Conservation (phyloP, 225 moss, liverwort and hornwort genomes). For the Marchantia polymorpha region DNA sequence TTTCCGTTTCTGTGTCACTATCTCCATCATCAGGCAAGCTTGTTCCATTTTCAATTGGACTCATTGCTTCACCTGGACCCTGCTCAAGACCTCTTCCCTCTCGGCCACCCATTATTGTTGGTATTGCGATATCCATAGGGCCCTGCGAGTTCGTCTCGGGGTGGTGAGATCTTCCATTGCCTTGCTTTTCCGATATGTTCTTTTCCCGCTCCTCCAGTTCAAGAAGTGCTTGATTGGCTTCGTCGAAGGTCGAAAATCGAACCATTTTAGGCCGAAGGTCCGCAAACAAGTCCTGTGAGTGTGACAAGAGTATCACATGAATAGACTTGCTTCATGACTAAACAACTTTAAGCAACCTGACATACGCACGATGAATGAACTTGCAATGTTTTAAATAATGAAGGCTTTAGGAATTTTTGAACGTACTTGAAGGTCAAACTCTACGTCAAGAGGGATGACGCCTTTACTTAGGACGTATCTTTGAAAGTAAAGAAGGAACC, state of each 20-base stretch:
- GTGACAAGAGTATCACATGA: neutral
- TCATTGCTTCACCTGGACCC: conserved; percentile 45
- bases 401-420: neutral
- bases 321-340: too few relatives aligned
- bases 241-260: conserved; percentile 81
- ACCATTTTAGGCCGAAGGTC: conserved; percentile 95
- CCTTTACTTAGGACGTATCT: conserved; percentile 98
- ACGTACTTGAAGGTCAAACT: conserved; percentile 89
- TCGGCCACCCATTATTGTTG: conserved; percentile 51
- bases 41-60: conserved; percentile 57
- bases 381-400: too few relatives aligned
- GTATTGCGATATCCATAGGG: conserved; percentile 41
- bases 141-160: conserved; percentile 30
- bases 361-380: too few relatives aligned
- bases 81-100: conserved; percentile 52
- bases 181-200: conserved; percentile 65
- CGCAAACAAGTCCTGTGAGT: conserved; percentile 77
- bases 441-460: conserved; percentile 94
- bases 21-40: conserved; percentile 73
- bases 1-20: conserved; percentile 92
- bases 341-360: too few relatives aligned
- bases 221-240: conserved; percentile 86
- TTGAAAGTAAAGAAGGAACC: conserved; percentile 89
- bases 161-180: conserved; percentile 45
- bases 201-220: conserved; percentile 84